Conservation (phyloP, 371 early-diverging fungal genomes). For the Funneliformis caledonium region DNA sequence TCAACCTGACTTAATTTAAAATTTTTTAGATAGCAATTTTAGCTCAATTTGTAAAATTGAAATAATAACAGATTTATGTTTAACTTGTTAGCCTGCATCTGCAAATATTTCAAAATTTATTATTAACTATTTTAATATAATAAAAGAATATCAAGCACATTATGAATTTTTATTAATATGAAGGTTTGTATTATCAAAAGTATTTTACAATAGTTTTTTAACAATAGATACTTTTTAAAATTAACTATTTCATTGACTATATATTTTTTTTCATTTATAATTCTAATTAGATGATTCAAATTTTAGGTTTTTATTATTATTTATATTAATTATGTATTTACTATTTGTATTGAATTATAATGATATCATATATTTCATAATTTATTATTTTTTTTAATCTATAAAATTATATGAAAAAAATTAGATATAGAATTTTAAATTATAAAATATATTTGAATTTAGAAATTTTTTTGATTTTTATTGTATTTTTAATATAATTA, state of each 20-base stretch:
- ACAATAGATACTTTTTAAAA: background rate
- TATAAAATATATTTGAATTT: too few species aligned
- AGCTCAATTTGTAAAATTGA: constrained; percentile 2
- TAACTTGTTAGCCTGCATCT: background rate
- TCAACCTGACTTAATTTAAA: too few species aligned
- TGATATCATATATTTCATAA: too few species aligned
- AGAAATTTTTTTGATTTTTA: too few species aligned
- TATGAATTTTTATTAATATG: constrained; percentile 21
- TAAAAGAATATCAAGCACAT: constrained; percentile 10
- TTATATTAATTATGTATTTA: too few species aligned
- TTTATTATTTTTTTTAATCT: too few species aligned
- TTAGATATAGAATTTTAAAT: too few species aligned
- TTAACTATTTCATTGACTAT: background rate
- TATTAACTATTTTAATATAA: background rate
- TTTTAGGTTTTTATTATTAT: too few species aligned
- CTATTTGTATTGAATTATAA: too few species aligned
- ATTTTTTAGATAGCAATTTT: constrained; percentile 12
- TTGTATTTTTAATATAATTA: too few species aligned
- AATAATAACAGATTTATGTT: background rate
- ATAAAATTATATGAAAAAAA: too few species aligned
- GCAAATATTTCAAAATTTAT: constrained; percentile 17
- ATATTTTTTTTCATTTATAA: background rate
- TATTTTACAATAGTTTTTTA: background rate
- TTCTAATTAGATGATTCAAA: too few species aligned
- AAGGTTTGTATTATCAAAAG: background rate